phyloP scores from a whole-genome alignment of 345 rosid species.

The Geranium rotundifolium region DNA sequence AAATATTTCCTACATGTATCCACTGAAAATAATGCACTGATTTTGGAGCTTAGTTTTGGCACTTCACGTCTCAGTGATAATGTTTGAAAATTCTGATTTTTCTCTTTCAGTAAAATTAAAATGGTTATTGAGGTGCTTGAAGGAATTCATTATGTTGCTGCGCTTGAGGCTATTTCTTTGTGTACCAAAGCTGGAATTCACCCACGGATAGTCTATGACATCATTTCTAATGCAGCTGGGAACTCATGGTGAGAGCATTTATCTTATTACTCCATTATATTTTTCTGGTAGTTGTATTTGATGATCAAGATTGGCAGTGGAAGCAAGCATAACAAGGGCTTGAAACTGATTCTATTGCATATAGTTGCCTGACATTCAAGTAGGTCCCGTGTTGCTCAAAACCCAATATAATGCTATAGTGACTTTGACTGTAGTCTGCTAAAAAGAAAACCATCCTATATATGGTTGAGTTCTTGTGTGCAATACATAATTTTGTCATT shows the following conservation, averaged over 20 bases:
- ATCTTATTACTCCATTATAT: not conserved
- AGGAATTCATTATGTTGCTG: slow-evolving; percentile 81
- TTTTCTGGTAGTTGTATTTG: not conserved
- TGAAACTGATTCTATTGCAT: too few relatives aligned
- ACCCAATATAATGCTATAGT: not conserved
- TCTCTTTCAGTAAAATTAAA: slow-evolving; percentile 51
- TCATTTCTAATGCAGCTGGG: slow-evolving; percentile 96
- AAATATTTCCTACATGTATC: not conserved
- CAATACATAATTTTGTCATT: not conserved
- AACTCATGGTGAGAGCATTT: slow-evolving; percentile 66
- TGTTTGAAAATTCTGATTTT: slow-evolving; percentile 4
- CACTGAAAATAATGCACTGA: not conserved
- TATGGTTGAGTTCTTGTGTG: not conserved
- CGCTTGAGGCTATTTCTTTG: too few relatives aligned
- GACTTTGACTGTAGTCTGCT: not conserved
- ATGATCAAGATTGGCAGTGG: not conserved
- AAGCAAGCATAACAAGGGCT: not conserved
- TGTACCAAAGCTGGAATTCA: slow-evolving; percentile 57
- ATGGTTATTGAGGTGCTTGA: slow-evolving; percentile 73
- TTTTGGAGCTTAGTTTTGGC: not conserved
- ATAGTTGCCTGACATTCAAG: not conserved
- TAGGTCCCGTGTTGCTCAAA: too few relatives aligned
- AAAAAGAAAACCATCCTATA: not conserved
- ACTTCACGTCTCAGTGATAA: slow-evolving; percentile 3
- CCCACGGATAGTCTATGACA: slow-evolving; percentile 91